Evolutionary conservation across 1,284 basidiomycete species (phyloP).

Genomic region (Puccinia novopanici): DNA sequence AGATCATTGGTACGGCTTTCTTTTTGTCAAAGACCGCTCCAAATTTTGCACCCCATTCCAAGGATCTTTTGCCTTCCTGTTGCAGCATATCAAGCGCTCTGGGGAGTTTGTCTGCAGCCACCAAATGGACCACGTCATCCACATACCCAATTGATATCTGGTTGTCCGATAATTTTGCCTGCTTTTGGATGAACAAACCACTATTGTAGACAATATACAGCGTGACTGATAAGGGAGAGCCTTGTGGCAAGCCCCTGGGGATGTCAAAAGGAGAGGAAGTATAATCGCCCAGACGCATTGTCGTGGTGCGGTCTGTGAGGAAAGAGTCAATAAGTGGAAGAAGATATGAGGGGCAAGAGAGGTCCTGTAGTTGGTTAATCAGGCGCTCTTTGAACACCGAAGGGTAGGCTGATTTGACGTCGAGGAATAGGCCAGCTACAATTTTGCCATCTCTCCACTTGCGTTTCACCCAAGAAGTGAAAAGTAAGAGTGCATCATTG

Average conservation of each 20-base stretch:
- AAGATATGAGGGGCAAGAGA: conserved; percentile 18
- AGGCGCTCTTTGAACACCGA: conserved; percentile 3
- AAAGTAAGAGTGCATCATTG: not conserved
- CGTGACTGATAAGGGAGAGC: no score
- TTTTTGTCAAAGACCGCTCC: conserved; percentile 31
- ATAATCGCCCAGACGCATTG: conserved; percentile 8
- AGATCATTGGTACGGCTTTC: conserved; percentile 10
- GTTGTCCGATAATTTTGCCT: not conserved
- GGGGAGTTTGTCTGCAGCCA: not conserved
- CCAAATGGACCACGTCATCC: conserved; percentile 20
- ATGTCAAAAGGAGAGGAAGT: not conserved
- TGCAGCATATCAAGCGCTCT: not conserved
- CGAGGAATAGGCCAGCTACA: conserved; percentile 10
- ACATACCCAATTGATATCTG: conserved; percentile 18
- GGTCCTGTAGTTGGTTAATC: not conserved
- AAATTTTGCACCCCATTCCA: conserved; percentile 9
- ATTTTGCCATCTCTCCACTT: no score
- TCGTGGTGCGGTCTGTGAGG: not conserved
- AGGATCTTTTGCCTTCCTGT: not conserved
- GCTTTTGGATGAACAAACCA: not conserved
- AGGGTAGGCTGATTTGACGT: conserved; percentile 38
- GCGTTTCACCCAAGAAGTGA: conserved; percentile 2
- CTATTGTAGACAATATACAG: conserved; percentile 45
- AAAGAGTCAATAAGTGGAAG: not conserved
- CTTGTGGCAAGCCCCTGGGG: conserved; percentile 1